Evolutionary conservation across 768 basidiomycete genomes (phyloP), one percentile per base, ranked within the genome.

Genomic region (Dentipellis fragilis): DNA sequence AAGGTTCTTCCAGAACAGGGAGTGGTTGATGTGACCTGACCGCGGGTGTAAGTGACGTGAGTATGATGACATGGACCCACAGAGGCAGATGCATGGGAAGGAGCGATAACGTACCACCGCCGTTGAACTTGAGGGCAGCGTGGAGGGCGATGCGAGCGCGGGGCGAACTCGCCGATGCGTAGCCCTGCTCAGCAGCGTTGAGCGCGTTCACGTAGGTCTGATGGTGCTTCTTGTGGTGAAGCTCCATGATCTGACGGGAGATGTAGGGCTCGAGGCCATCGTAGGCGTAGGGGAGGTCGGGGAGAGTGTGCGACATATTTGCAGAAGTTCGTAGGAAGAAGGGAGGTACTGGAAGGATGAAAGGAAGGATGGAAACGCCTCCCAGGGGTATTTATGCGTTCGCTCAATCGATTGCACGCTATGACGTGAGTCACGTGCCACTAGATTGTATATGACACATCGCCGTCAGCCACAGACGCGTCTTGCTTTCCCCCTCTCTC

Each of bases 1-100:
- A 60, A 99, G 81, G 72, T 95, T 98, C 72, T 86, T 90, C 96
- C 96, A 99, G 79, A 99, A 99, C 36, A 98, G 76, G 12, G 93
- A 83, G 71, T 95, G 93, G 71, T 96, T 96, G 68, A 94, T 91
- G 66, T 94, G 93, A 3, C 91, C 89, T 87, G 55, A 12, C 22
- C 23, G 17, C 19, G 22, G 35, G 19, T 23, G 3, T 23, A 12
- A 14, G 34, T 54, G 29, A 29, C 29, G 29, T 29, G 29, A 29
- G 29, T 29, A 29, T 29, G 29, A 29, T 29, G 29, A 6, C 29
- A 29, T 29, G 29, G 29, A 29, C 29, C 29, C 29, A 48, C 35
- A 29, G 40, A 34, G 17, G 34, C 40, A 23, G 29, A 21, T 22
- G 16, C 17, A 29, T 16, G 14, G 17, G 36, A 39, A 3, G 34